Conservation (phyloP, 371 early-diverging fungal genomes). For the Mortierella sp. region DNA sequence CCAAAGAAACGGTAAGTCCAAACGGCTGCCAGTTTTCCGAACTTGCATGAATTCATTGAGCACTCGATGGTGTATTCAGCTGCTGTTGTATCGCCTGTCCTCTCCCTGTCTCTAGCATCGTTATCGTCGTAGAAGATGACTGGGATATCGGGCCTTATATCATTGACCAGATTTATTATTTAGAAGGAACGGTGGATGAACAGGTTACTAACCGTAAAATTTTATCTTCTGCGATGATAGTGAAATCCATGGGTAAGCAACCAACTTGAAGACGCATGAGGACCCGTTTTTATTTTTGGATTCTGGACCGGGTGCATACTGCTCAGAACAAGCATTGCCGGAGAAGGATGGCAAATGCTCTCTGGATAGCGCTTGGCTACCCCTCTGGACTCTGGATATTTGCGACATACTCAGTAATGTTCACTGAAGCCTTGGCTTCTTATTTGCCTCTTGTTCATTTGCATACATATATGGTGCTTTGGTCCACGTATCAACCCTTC, state of each 20-base stretch:
- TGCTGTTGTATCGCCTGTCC: background rate
- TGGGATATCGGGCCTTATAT: too few species aligned
- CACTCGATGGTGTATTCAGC: too few species aligned
- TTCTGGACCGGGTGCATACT: background rate
- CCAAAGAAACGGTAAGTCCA: constrained; percentile 66
- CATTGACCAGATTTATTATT: too few species aligned
- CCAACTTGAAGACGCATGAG: background rate
- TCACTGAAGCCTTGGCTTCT: constrained; percentile 13
- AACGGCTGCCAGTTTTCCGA: too few species aligned
- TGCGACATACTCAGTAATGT: constrained; percentile 50
- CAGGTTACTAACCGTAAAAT: background rate
- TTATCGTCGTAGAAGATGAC: too few species aligned
- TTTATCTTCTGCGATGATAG: constrained; percentile 7
- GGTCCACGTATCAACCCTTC: background rate
- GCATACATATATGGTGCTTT: background rate
- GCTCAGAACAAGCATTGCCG: too few species aligned
- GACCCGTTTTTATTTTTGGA: background rate
- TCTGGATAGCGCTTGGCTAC: too few species aligned
- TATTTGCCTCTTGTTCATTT: constrained; percentile 1
- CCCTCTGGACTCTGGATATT: constrained; percentile 4
- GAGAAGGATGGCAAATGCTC: too few species aligned
- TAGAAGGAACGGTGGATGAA: too few species aligned
- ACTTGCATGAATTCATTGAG: too few species aligned
- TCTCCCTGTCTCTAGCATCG: too few species aligned
- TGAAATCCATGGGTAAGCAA: constrained; percentile 56